phyloP scores from a whole-genome alignment of 805 yeast genomes.

The Candida morakotiae region DNA sequence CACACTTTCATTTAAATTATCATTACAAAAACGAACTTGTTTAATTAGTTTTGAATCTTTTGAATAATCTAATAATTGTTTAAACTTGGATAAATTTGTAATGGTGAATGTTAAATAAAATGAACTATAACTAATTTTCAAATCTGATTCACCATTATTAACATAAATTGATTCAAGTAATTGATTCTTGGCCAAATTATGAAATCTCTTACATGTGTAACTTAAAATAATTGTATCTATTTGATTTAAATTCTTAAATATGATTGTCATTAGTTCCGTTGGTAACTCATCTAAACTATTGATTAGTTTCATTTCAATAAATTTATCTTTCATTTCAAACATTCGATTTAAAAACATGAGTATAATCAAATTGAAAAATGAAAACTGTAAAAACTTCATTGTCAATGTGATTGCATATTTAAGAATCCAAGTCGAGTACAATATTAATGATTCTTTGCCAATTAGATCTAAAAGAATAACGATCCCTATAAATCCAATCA shows the following conservation, averaged over 20 bases:
- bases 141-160: slow-evolving; percentile 5
- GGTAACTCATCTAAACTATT: slow-evolving; percentile 7
- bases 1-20: neutral
- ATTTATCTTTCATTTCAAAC: no score
- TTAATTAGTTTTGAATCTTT: neutral
- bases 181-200: neutral
- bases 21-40: neutral
- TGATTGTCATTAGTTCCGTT: slow-evolving; percentile 7
- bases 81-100: neutral
- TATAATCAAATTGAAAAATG: no score
- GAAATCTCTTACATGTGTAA: neutral
- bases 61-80: neutral
- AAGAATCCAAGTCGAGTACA: no score
- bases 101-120: slow-evolving; percentile 7
- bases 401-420: no score
- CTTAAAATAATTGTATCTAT: slow-evolving; percentile 6
- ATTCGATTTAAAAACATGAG: neutral
- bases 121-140: slow-evolving; percentile 3
- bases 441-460: no score
- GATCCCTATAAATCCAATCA: no score
- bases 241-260: slow-evolving; percentile 10
- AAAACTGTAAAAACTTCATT: no score
- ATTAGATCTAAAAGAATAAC: no score
- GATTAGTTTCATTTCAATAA: no score
- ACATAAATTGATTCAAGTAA: slow-evolving; percentile 5